These are phyloP conservation scores for Colletotrichum lindemuthianum DNA, from an alignment of 2,329 filamentous ascomycete genomes.

Conservation along the genomic window DNA sequence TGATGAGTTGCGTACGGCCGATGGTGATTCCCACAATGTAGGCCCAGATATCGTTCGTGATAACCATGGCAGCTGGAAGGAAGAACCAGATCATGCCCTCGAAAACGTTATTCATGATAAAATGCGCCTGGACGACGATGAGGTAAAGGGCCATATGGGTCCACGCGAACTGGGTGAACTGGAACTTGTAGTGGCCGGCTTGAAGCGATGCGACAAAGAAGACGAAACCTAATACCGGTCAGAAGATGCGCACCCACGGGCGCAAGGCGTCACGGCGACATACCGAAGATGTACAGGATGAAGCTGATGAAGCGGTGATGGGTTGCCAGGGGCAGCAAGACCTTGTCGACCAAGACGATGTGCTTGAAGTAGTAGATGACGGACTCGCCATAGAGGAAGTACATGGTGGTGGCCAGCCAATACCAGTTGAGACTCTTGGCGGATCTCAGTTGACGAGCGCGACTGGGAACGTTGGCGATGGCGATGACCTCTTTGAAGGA, in stretches of 20 bases:
- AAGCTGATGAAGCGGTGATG: constrained; percentile 99
- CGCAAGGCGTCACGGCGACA: constrained; percentile 44
- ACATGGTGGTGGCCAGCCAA: constrained; percentile 98
- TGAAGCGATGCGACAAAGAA: constrained; percentile 97
- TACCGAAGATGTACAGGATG: constrained; percentile 96
- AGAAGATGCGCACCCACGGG: constrained; percentile 39
- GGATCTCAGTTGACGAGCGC: constrained; percentile 88
- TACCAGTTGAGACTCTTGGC: constrained; percentile 99
- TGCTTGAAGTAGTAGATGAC: constrained; percentile 99
- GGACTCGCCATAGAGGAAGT: constrained; percentile 97
- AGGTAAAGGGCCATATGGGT: constrained; percentile 99
- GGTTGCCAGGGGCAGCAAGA: constrained; percentile 91
- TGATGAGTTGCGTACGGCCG: constrained; percentile 95
- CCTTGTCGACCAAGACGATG: constrained; percentile 92
- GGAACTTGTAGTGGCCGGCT: constrained; percentile 96
- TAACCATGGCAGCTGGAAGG: constrained; percentile 91
- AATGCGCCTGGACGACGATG: constrained; percentile 97
- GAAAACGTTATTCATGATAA: constrained; percentile 99
- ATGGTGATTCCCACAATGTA: constrained; percentile 98
- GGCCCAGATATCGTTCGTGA: constrained; percentile 98
- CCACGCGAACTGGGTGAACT: constrained; percentile 99
- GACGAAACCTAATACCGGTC: constrained; percentile 78
- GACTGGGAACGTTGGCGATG: constrained; percentile 93
- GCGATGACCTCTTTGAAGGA: constrained; percentile 99
- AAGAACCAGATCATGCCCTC: constrained; percentile 99